These are phyloP conservation scores for Dovyalis caffra DNA, from an alignment of 345 rosid species.

Conservation along the genomic window DNA sequence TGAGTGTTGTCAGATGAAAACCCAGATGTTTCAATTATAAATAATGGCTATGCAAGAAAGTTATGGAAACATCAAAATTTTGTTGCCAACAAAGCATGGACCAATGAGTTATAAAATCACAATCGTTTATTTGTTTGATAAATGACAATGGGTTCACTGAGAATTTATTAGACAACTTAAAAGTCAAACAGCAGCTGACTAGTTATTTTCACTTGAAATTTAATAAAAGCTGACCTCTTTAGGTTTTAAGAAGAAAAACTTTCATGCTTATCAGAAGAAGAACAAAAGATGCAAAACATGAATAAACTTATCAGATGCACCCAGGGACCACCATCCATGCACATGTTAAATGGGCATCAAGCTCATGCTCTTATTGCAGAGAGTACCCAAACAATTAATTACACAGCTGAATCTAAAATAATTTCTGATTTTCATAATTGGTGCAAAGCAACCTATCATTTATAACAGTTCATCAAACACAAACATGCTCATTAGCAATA, in stretches of 20 bases:
- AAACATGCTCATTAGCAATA: background rate
- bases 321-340: background rate
- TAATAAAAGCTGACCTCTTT: background rate
- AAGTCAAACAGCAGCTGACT: background rate
- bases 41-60: background rate
- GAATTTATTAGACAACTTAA: background rate
- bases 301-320: background rate
- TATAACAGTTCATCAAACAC: background rate
- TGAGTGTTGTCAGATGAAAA: background rate
- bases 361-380: background rate
- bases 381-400: background rate
- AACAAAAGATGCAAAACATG: background rate
- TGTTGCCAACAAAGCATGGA: background rate
- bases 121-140: background rate
- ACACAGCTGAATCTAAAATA: background rate
- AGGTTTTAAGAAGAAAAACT: constrained; percentile 4
- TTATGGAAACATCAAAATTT: too few species aligned
- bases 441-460: background rate
- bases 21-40: background rate
- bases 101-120: background rate
- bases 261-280: background rate
- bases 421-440: background rate
- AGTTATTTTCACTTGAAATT: background rate
- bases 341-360: background rate
- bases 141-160: background rate